Conservation (phyloP, 768 basidiomycete genomes). For the Auricularia cornea region DNA sequence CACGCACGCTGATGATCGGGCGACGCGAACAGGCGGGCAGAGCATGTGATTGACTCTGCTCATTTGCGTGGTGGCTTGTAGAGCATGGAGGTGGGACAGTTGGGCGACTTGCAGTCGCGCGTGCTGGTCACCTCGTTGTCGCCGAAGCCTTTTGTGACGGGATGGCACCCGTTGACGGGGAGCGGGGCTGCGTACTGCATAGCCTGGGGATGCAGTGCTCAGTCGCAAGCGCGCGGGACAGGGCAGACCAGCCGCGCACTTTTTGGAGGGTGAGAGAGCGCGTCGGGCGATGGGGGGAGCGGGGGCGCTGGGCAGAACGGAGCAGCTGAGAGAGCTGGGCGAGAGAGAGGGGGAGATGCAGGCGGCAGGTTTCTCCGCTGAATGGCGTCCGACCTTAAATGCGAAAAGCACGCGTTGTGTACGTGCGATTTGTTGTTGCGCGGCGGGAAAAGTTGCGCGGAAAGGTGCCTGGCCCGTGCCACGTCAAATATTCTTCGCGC, state of each 20-base stretch:
- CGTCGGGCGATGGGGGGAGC: background rate
- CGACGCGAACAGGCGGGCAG: background rate
- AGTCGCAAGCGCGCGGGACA: no score
- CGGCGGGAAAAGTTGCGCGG: background rate
- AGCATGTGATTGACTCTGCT: background rate
- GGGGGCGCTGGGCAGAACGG: no score
- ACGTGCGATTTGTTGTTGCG: background rate
- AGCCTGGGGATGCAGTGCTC: background rate
- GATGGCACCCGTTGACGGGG: background rate
- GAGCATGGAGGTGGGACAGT: background rate
- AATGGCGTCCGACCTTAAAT: background rate
- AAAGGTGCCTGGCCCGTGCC: background rate
- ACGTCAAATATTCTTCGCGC: background rate
- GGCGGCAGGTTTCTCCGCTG: background rate
- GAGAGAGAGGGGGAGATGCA: no score
- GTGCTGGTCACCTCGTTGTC: background rate
- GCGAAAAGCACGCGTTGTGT: background rate
- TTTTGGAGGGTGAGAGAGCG: background rate
- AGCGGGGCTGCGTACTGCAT: background rate
- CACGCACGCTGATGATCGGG: background rate
- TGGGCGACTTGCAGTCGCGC: background rate
- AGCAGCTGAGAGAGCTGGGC: no score
- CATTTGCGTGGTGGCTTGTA: background rate
- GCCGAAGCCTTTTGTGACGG: background rate
- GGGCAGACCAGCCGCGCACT: background rate